Conservation (phyloP, 2,329 filamentous ascomycete genomes). For the Calycina marina region DNA sequence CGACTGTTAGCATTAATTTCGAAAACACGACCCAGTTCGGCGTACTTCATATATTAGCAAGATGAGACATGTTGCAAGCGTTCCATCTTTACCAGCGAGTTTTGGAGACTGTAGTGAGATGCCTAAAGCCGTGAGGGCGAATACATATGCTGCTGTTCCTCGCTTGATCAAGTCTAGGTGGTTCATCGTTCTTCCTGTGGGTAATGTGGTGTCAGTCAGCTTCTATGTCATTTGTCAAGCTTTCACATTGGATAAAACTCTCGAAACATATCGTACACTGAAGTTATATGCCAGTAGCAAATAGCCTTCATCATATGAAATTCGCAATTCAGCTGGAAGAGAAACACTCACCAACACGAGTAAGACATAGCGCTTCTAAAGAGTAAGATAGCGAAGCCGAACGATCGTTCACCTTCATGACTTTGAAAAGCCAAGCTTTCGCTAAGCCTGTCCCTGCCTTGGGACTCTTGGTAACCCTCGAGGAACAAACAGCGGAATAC, state of each 20-base stretch:
- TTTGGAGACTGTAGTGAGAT: not conserved
- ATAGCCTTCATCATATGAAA: too few species aligned
- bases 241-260: too few species aligned
- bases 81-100: constrained; percentile 2
- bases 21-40: not conserved
- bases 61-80: constrained; percentile 1
- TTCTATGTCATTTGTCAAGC: too few species aligned
- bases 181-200: not conserved
- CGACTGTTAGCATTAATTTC: too few species aligned
- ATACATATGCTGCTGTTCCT: constrained; percentile 1
- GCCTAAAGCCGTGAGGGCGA: not conserved
- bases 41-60: constrained; percentile 2
- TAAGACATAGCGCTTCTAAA: constrained; percentile 1
- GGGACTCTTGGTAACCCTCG: constrained; percentile 1
- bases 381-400: constrained; percentile 1
- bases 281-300: too few species aligned
- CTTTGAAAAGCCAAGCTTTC: constrained; percentile 1
- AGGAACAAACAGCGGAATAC: constrained; percentile 1
- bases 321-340: too few species aligned
- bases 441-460: constrained; percentile 1
- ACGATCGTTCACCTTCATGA: not conserved
- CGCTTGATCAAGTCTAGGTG: not conserved
- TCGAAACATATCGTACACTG: too few species aligned
- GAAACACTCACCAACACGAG: too few species aligned
- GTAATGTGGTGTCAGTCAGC: too few species aligned